These are phyloP conservation scores for Talaromyces atroroseus DNA, from an alignment of 2,329 filamentous ascomycete genomes.

Conservation along the genomic window DNA sequence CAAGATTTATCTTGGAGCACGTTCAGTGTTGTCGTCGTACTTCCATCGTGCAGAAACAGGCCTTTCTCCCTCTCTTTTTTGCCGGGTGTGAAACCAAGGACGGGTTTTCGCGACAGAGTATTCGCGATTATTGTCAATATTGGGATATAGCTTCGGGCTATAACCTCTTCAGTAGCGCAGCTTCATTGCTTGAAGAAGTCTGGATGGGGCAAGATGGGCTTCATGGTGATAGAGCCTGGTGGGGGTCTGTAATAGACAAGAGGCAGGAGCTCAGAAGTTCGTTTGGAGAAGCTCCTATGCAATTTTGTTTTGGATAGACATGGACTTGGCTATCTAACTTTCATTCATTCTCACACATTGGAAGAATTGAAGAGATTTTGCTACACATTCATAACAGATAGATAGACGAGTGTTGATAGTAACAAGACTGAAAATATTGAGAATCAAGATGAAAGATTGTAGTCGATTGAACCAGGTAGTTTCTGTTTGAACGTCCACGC, in stretches of 20 bases:
- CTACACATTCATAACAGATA: not conserved
- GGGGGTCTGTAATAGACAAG: conserved; percentile 5
- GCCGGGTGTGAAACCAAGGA: conserved; percentile 8
- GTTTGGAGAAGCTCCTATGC: not conserved
- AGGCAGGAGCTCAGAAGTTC: not conserved
- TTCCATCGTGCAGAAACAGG: conserved; percentile 5
- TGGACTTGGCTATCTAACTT: not conserved
- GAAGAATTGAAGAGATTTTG: not conserved
- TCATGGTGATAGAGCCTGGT: not conserved
- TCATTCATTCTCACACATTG: too few species aligned
- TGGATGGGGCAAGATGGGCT: not conserved
- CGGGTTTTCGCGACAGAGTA: not conserved
- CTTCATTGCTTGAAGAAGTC: not conserved
- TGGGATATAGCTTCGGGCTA: not conserved
- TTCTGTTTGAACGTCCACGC: too few species aligned
- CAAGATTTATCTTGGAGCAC: conserved; percentile 2
- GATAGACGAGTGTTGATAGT: too few species aligned
- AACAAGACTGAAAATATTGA: too few species aligned
- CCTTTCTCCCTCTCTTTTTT: conserved; percentile 2
- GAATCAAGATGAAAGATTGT: too few species aligned
- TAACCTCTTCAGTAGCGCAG: not conserved
- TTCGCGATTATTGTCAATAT: conserved; percentile 1
- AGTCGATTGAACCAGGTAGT: too few species aligned
- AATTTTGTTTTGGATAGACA: not conserved
- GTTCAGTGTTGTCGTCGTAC: conserved; percentile 7